These are phyloP conservation scores for Primulina huaijiensis DNA, from an alignment of 257 asterid genomes.

Conservation along the genomic window DNA sequence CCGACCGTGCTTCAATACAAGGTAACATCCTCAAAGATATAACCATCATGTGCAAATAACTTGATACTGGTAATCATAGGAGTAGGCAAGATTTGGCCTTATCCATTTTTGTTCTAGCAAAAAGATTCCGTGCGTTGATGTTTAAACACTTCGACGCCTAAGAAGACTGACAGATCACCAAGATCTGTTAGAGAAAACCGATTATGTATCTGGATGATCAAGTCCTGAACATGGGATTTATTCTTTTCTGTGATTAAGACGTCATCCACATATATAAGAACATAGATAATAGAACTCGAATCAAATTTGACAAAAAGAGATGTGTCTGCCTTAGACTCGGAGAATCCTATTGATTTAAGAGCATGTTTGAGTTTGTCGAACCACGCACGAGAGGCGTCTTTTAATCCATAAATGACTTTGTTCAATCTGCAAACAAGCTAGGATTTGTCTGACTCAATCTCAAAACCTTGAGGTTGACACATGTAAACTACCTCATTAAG, in stretches of 20 bases:
- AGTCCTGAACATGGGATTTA: too few species aligned
- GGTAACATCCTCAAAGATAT: background rate
- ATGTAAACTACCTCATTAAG: too few species aligned
- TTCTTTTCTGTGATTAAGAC: too few species aligned
- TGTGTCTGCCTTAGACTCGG: fast-evolving
- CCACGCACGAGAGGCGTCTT: background rate
- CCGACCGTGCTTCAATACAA: background rate
- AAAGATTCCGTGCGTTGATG: too few species aligned
- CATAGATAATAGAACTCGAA: too few species aligned
- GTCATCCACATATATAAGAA: background rate
- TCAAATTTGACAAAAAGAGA: background rate
- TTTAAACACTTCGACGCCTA: background rate
- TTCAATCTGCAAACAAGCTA: background rate
- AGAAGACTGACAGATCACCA: background rate
- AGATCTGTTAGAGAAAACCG: too few species aligned
- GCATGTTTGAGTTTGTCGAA: too few species aligned
- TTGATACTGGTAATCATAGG: background rate
- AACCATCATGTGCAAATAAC: background rate
- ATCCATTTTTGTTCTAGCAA: background rate
- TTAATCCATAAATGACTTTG: background rate
- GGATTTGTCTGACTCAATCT: fast-evolving
- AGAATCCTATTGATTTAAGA: too few species aligned
- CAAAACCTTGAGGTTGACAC: background rate
- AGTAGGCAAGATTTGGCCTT: background rate
- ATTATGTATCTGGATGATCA: too few species aligned